Evolutionary conservation across 1,284 basidiomycete species (phyloP).

Genomic region (Baeospora myosura): DNA sequence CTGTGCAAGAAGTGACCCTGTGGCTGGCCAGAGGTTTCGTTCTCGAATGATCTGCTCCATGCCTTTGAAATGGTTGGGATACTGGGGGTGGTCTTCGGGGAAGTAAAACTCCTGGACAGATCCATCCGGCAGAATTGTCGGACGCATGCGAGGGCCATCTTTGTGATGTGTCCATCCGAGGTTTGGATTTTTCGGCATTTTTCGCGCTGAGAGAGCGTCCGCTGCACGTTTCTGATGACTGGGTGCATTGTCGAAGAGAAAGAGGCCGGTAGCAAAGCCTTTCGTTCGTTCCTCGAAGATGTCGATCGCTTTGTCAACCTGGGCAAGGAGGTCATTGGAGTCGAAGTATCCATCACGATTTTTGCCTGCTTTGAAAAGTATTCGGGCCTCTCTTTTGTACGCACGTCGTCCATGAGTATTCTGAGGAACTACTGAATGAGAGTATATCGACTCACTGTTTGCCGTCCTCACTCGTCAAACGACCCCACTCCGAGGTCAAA

Average conservation of each 20-base stretch:
- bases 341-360: slow-evolving; percentile 18
- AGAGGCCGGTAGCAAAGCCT: slow-evolving; percentile 20
- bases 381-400: slow-evolving; percentile 11
- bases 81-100: slow-evolving; percentile 6
- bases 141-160: slow-evolving; percentile 3
- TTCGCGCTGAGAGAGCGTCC: slow-evolving; percentile 18
- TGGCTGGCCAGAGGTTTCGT: slow-evolving; percentile 22
- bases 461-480: slow-evolving; percentile 18
- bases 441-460: too few species aligned
- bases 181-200: slow-evolving; percentile 26
- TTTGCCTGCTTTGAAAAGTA: slow-evolving; percentile 17
- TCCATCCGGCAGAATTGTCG: slow-evolving; percentile 1
- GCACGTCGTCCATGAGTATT: too few species aligned
- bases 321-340: slow-evolving; percentile 11
- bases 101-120: slow-evolving; percentile 3
- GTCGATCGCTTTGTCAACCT: slow-evolving; percentile 18
- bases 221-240: slow-evolving; percentile 26
- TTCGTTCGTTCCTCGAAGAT: slow-evolving; percentile 19
- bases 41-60: slow-evolving; percentile 16
- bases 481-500: slow-evolving; percentile 25
- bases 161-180: slow-evolving; percentile 18
- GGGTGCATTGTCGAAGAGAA: slow-evolving; percentile 31
- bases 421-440: too few species aligned
- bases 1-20: too few species aligned
- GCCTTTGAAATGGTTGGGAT: slow-evolving; percentile 15